A percentile compares a stretch with the other conserved stretches of the same genome.
Conservation (phyloP, 805 yeast genomes). For the Alloascoidea africana region DNA sequence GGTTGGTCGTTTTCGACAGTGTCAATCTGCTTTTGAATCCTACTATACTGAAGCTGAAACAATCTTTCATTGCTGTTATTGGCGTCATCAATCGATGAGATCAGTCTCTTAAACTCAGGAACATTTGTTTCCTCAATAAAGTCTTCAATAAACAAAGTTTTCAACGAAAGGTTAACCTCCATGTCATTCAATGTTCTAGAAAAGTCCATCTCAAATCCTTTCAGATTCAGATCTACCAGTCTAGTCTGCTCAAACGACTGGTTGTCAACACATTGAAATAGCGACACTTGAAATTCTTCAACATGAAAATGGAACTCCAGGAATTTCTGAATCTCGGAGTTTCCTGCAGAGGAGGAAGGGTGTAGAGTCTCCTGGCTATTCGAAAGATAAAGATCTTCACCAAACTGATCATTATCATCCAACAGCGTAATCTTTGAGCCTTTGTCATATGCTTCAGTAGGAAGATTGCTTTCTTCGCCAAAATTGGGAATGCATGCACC, state of each 20-base stretch:
- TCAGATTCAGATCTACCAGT: constrained; percentile 60
- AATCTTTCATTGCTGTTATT: constrained; percentile 29
- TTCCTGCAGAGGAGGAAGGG: constrained; percentile 5
- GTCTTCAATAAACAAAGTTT: constrained; percentile 61
- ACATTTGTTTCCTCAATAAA: constrained; percentile 48
- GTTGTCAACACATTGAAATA: constrained; percentile 54
- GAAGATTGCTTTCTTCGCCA: constrained; percentile 30
- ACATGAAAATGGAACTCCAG: constrained; percentile 66
- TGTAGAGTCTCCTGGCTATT: constrained; percentile 6
- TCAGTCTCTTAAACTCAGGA: constrained; percentile 47
- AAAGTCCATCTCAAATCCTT: constrained; percentile 43
- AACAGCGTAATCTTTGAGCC: neutral
- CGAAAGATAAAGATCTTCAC: constrained; percentile 5
- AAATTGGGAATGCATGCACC: constrained; percentile 51
- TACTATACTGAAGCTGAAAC: constrained; percentile 10
- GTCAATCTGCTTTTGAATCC: constrained; percentile 9
- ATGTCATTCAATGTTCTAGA: constrained; percentile 43
- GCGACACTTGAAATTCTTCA: constrained; percentile 40
- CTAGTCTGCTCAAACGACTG: constrained; percentile 45
- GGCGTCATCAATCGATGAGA: constrained; percentile 42
- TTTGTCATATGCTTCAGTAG: constrained; percentile 14
- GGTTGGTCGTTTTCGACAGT: neutral
- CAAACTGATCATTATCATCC: constrained; percentile 1
- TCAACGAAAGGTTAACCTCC: constrained; percentile 48
- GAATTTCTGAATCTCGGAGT: constrained; percentile 31